Conservation (phyloP, 192 early-diverging fungal genomes). For the Jimgerdemannia lactiflua region DNA sequence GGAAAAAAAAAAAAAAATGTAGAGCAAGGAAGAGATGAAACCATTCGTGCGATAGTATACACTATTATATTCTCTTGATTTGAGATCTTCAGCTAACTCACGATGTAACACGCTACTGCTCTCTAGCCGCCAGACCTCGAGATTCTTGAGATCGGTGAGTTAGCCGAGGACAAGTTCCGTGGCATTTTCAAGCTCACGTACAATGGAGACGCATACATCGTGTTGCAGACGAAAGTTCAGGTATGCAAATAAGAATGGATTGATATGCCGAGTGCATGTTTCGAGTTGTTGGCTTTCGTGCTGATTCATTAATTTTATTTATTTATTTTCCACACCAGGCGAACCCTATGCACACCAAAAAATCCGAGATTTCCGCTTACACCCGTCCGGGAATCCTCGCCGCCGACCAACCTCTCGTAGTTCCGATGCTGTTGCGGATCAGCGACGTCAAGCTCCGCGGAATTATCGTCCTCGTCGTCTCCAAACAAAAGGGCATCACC, state of each 20-base stretch:
- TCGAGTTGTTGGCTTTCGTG: not conserved
- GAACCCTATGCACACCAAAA: slow-evolving; percentile 68
- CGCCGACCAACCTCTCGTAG: slow-evolving; percentile 90
- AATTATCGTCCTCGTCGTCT: slow-evolving; percentile 92
- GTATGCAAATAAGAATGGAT: slow-evolving; percentile 29
- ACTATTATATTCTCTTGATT: too few species aligned
- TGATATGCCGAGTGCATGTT: not conserved
- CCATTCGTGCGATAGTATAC: not conserved
- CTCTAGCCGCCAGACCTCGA: slow-evolving; percentile 90
- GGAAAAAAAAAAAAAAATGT: slow-evolving; percentile 11
- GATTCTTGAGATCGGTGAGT: slow-evolving; percentile 96
- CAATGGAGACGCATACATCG: slow-evolving; percentile 89
- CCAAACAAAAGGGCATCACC: slow-evolving; percentile 91
- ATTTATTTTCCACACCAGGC: slow-evolving; percentile 44
- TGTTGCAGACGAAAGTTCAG: slow-evolving; percentile 93
- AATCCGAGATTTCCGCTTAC: slow-evolving; percentile 57
- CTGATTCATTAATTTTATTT: not conserved
- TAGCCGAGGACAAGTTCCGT: slow-evolving; percentile 90
- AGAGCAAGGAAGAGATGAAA: not conserved
- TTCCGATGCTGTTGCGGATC: slow-evolving; percentile 94
- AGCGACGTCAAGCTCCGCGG: slow-evolving; percentile 86
- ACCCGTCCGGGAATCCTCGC: slow-evolving; percentile 72
- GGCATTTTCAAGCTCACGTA: slow-evolving; percentile 96
- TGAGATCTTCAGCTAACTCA: too few species aligned
- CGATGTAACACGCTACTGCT: not conserved